These are phyloP conservation scores for Eudorina sp. DNA, from an alignment of 139 green algal genomes.

Conservation along the genomic window DNA sequence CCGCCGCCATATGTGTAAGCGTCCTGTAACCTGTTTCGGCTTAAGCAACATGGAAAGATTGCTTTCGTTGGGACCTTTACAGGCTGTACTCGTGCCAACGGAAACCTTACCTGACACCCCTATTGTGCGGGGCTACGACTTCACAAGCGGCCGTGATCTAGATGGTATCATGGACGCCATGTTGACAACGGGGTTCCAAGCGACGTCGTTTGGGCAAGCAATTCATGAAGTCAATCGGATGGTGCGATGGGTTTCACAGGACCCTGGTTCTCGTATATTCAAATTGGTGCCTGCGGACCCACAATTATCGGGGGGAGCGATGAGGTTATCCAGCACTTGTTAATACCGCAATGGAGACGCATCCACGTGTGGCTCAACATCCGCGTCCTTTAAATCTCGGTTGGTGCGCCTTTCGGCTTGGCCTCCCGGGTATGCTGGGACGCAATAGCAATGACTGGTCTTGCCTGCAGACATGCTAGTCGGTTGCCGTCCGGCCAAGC, in stretches of 20 bases:
- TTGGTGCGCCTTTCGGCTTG: background rate
- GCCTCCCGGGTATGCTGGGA: constrained; percentile 37
- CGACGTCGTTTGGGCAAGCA: constrained; percentile 89
- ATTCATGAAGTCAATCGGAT: constrained; percentile 96
- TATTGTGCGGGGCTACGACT: constrained; percentile 78
- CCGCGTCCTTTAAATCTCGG: constrained; percentile 20
- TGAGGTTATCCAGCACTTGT: too few relatives aligned
- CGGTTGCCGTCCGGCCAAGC: background rate
- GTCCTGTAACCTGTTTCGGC: background rate
- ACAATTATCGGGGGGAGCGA: too few relatives aligned
- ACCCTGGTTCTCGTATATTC: too few relatives aligned
- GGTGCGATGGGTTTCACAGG: too few relatives aligned
- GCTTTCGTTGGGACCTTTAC: background rate
- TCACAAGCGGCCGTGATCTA: constrained; percentile 79
- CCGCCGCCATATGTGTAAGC: background rate
- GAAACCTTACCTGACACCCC: constrained; percentile 59
- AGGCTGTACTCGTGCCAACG: constrained; percentile 44
- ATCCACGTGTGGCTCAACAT: too few relatives aligned
- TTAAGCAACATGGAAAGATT: background rate
- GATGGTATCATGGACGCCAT: constrained; percentile 87
- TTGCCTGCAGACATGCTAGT: background rate
- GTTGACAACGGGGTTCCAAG: constrained; percentile 90
- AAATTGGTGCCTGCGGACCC: too few relatives aligned
- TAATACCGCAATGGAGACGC: too few relatives aligned
- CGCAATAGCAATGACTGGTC: background rate